Base-by-base conservation (phyloP, 2,329 filamentous ascomycete genomes). In the Trichoderma oligosporum region DNA sequence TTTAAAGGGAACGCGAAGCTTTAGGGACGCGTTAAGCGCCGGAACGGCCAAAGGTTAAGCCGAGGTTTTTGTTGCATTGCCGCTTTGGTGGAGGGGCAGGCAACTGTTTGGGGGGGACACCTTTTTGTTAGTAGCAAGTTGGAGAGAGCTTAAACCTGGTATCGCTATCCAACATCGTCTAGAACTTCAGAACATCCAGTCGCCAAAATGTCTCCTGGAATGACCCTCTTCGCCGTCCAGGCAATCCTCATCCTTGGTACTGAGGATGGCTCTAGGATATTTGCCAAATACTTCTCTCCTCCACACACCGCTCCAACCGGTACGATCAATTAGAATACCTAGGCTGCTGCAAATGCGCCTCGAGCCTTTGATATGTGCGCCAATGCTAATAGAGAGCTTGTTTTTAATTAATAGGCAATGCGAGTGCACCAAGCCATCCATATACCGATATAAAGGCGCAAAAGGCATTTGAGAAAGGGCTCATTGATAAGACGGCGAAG, bases 401-500 rank as follows among this genome's bases (percentile, higher is more conserved):
- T 29, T 46, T 31, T 6, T 46, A 8, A 47, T 58, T 20, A 2
- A 20, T 60, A 67, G 65, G 64, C 63, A 65, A 62, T 60, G 73
- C 80, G 57, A 76, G 79, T 63, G 78, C 82, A 65, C 77, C 82
- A 52, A 76, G 75, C 64, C 90, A 88, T 70, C 90, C 92, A 20
- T 97, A 97, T 74, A 80, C 89, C 59, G 91, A 90, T 58, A 76
- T 94, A 56, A 97, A 97, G 78, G 86, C 95, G 66, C 94, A 99
- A 76, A 96, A 95, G 74, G 83, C 89, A 2, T 99, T 99, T 69
- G 94, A 99, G 75, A 97, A 97, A 78, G 94, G 92, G 5, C 82
- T 99, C 36, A 78, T 97, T 60, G 87, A 96, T 68, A 97, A 99
- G 82, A 97, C 94, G 14, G 87, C 89, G 64, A 99, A 97, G 80